Evolutionary conservation across 2,329 filamentous ascomycete species (phyloP).

Genomic region (Fusarium concolor): DNA sequence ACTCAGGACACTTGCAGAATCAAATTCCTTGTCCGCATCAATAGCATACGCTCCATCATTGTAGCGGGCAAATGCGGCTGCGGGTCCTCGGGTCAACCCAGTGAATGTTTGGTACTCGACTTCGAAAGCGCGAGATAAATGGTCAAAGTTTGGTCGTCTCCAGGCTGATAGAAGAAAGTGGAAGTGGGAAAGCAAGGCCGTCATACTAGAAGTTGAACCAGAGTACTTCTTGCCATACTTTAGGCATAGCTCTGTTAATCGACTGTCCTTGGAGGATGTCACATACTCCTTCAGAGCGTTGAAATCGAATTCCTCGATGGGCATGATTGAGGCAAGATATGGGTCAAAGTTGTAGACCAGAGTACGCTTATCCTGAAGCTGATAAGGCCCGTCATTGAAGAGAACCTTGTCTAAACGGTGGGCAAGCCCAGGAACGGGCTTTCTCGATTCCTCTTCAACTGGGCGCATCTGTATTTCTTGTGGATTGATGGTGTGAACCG

Average conservation of each 20-base stretch:
- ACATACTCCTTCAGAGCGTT: constrained; percentile 86
- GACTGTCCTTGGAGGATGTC: constrained; percentile 87
- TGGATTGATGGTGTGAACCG: constrained; percentile 49
- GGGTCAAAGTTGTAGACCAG: constrained; percentile 97
- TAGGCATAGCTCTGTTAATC: constrained; percentile 75
- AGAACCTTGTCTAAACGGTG: constrained; percentile 89
- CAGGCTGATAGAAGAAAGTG: constrained; percentile 90
- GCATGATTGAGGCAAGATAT: constrained; percentile 93
- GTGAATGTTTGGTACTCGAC: constrained; percentile 76
- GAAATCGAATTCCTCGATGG: constrained; percentile 92
- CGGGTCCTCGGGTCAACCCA: constrained; percentile 75
- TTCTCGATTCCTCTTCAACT: constrained; percentile 49
- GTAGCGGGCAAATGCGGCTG: constrained; percentile 83
- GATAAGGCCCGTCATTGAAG: constrained; percentile 94
- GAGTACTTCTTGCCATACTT: constrained; percentile 81
- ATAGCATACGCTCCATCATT: constrained; percentile 92
- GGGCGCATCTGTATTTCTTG: constrained; percentile 44
- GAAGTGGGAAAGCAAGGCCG: constrained; percentile 85
- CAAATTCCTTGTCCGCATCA: constrained; percentile 93
- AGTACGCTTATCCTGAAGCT: constrained; percentile 87
- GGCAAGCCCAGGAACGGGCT: constrained; percentile 68
- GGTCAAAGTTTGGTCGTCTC: constrained; percentile 75
- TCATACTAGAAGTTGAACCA: constrained; percentile 98
- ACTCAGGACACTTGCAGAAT: constrained; percentile 85
- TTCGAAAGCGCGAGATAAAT: constrained; percentile 75